These are phyloP conservation scores for Pelargonium myrrhifolium DNA, from an alignment of 441 rosid species.

Conservation along the genomic window DNA sequence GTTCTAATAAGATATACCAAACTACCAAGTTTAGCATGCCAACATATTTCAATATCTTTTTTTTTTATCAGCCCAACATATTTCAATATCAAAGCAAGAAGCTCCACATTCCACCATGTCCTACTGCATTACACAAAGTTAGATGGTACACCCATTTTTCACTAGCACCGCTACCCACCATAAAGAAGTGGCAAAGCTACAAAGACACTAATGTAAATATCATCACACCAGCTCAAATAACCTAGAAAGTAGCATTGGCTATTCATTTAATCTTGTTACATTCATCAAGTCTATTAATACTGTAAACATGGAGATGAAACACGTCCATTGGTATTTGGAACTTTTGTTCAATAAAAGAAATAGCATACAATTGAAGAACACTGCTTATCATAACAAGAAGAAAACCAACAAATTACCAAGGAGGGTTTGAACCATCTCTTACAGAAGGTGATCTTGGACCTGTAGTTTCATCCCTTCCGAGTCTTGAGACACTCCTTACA, in stretches of 20 bases:
- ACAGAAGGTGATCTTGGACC: constrained; percentile 63
- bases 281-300: not conserved
- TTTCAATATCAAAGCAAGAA: not conserved
- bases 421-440: constrained; percentile 44
- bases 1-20: too few relatives aligned
- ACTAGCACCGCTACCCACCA: not conserved
- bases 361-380: not conserved
- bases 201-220: not conserved
- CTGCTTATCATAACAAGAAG: not conserved
- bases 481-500: constrained; percentile 65
- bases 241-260: not conserved
- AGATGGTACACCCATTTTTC: not conserved
- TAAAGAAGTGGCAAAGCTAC: not conserved
- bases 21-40: too few relatives aligned
- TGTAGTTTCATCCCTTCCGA: constrained; percentile 67
- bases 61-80: too few relatives aligned
- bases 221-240: not conserved
- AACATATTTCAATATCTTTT: too few relatives aligned
- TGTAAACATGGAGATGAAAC: not conserved
- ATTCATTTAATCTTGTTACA: not conserved
- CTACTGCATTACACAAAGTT: not conserved
- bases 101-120: not conserved
- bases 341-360: too few relatives aligned
- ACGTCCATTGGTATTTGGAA: not conserved
- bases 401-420: constrained; percentile 30